Evolutionary conservation across 495 filamentous ascomycete genomes (phyloP), one percentile per base, ranked within the genome.

Genomic region (Rostrohypoxylon terebratum): DNA sequence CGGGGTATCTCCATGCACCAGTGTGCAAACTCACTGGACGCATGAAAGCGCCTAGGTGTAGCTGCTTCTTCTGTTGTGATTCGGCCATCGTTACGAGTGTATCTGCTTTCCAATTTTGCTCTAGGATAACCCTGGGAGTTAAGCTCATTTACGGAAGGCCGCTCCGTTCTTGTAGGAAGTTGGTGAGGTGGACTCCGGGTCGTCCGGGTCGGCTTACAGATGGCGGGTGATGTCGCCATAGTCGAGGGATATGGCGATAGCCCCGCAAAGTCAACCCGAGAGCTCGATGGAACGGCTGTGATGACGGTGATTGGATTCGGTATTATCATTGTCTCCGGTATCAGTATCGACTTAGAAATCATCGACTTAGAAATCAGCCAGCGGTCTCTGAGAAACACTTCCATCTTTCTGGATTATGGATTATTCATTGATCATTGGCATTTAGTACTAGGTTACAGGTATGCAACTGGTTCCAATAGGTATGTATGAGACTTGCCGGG

Each of bases 21-120:
- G 86, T 85, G 64, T 88, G 87, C 8, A 89, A 71, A 50, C 79
- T 84, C 2, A 88, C 86, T 7, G 86, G 86, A 7, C 87, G 81
- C 86, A 88, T 88, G 75, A 89, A 89, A 18, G 86, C 87, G 34
- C 86, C 87, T 4, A 88, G 81, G 61, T 87, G 86, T 7, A 89
- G 80, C 64, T 85, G 74, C 51, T 77, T 81, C 57, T 73, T 73
- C 20, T 68, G 71, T 42, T 63, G 69, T 54, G 64, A 57, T 5
- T 62, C 71, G 44, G 71, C 66, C 71, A 74, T 74, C 18, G 21
- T 47, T 55, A 13, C 28, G 36, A 54, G 10, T 0, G 36, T 59
- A 1, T 66, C 44, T 54, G 0, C 42, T 33, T 6, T 44, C 25
- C 58, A 10, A 10, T 25, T 60, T 13, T 42, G 38, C 10, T 31